Base-by-base conservation (phyloP, 257 asterid species). In the Mentha longifolia region DNA sequence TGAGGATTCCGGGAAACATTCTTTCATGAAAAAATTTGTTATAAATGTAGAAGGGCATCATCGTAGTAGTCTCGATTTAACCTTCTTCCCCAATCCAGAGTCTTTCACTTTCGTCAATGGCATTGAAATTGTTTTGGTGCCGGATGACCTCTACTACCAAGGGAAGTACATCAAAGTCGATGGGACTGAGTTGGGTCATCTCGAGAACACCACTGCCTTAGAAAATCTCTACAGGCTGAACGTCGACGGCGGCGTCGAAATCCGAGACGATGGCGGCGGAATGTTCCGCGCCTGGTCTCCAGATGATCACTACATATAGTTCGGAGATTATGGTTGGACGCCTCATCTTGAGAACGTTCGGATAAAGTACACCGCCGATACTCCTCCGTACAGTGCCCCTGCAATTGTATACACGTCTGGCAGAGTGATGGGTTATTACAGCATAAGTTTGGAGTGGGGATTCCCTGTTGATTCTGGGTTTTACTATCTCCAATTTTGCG, bases 51-150 rank as follows among this genome's bases (percentile, higher is more conserved):
- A 31, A 12, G 77, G 67, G 7, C 37, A 35, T 25, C 84, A 76
- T n/a, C n/a, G n/a, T 41, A 37, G 3, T 0, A 22, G 0, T 39
- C 54, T 72, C n/a, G 15, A 3, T 2, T 1, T 87, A 9, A 82
- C 88, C 0, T 88, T 88, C 72, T 52, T 59, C 20, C 90, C 92
- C 0, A 59, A 70, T 25, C 70, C 69, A 2, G 39, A 80, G 7
- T 85, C 95, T 0, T 78, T 50, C 9, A 85, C 92, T 8, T 86
- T 88, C 49, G 51, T 88, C 7, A 88, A 88, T 19, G 95, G 92
- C n/a, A 84, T 88, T n/a, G 92, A 88, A 70, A 71, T 88, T 2
- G 81, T 88, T 28, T 86, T 92, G 0, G 54, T 75, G 6, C 92
- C 90, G 0, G 69, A 80, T 5, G 4, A 22, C 7, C 84, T 82